Evolutionary conservation across 129 eudicot genomes (phyloP).

Genomic region (Solidago caesia): DNA sequence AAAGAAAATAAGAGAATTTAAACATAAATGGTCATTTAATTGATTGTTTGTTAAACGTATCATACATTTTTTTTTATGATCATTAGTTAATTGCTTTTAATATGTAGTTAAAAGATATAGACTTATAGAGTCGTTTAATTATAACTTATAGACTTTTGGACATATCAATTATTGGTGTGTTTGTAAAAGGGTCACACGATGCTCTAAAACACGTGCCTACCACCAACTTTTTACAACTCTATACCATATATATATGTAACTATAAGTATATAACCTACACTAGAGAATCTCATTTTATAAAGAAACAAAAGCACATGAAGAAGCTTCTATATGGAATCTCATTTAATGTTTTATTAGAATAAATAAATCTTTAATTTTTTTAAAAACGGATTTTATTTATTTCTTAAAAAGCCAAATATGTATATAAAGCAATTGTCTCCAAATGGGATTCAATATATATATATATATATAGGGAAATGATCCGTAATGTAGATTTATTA

Average conservation of each 20-base stretch:
- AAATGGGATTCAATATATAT: too few relatives aligned
- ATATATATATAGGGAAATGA: too few relatives aligned
- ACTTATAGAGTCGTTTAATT: conserved; percentile 19
- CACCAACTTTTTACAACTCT: conserved; percentile 34
- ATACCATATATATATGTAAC: background rate
- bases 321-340: conserved; percentile 27
- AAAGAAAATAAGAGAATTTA: too few relatives aligned
- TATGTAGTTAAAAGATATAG: background rate
- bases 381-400: background rate
- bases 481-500: too few relatives aligned
- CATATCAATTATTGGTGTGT: conserved; percentile 34
- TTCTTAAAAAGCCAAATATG: too few relatives aligned
- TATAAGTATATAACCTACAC: conserved; percentile 15
- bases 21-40: too few relatives aligned
- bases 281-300: background rate
- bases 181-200: conserved; percentile 33
- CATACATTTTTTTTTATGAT: background rate
- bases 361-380: background rate
- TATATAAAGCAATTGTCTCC: too few relatives aligned
- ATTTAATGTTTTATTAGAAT: background rate
- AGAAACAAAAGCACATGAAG: conserved; percentile 29
- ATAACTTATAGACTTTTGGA: conserved; percentile 27
- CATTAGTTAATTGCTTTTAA: background rate
- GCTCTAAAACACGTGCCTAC: conserved; percentile 39
- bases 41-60: background rate